Percentiles rank a stretch among this genome's conserved stretches.
These are phyloP conservation scores for Podospora australis DNA, from an alignment of 495 filamentous ascomycete genomes.

Conservation along the genomic window DNA sequence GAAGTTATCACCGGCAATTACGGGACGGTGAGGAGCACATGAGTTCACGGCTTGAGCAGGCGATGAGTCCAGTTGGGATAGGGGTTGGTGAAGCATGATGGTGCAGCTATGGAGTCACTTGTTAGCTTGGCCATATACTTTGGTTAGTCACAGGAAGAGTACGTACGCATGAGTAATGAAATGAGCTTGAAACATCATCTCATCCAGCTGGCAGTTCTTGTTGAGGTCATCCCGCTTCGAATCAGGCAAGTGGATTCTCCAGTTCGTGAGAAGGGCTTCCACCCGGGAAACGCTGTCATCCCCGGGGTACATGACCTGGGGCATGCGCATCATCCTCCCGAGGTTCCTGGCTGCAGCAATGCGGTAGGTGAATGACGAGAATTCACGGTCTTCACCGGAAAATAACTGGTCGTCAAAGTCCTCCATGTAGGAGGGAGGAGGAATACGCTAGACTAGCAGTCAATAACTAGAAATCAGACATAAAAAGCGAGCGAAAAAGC, in stretches of 20 bases:
- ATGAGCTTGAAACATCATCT: slow-evolving; percentile 87
- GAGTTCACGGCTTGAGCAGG: slow-evolving; percentile 48
- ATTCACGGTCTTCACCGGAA: slow-evolving; percentile 52
- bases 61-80: slow-evolving; percentile 53
- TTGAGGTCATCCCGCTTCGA: slow-evolving; percentile 66
- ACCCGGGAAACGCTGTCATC: slow-evolving; percentile 47
- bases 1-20: slow-evolving; percentile 50
- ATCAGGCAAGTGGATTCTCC: slow-evolving; percentile 71
- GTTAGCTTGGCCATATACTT: neutral
- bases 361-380: slow-evolving; percentile 73
- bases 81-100: slow-evolving; percentile 71
- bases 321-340: slow-evolving; percentile 62
- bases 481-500: slow-evolving; percentile 24
- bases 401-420: slow-evolving; percentile 70
- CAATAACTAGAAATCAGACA: neutral
- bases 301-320: slow-evolving; percentile 36
- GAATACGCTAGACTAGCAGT: slow-evolving; percentile 48
- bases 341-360: slow-evolving; percentile 69
- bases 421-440: slow-evolving; percentile 52
- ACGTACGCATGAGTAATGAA: slow-evolving; percentile 68
- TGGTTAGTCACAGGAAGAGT: neutral
- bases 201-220: slow-evolving; percentile 64
- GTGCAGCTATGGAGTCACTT: slow-evolving; percentile 30
- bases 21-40: slow-evolving; percentile 49
- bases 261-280: slow-evolving; percentile 73